Percentiles rank a stretch among this genome's conserved stretches.
phyloP scores from a whole-genome alignment of 2,329 filamentous ascomycete species.

The Endoconidiophora polonica region DNA sequence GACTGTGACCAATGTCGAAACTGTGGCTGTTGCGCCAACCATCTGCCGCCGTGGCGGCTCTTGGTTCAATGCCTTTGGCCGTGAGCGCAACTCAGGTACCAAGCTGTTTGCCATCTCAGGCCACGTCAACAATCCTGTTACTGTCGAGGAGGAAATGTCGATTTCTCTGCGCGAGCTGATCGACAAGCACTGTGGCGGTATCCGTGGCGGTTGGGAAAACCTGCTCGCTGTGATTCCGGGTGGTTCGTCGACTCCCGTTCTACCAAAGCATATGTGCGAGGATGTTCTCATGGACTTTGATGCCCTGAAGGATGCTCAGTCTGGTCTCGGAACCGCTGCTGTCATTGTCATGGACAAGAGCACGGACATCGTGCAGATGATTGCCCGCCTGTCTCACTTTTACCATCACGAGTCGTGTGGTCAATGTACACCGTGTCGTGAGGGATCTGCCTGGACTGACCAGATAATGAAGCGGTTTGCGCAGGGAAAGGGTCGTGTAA shows the following conservation, averaged over 20 bases:
- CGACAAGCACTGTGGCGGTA: slow-evolving; percentile 94
- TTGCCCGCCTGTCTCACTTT: slow-evolving; percentile 84
- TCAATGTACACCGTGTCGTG: slow-evolving; percentile 97
- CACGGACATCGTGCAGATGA: slow-evolving; percentile 86
- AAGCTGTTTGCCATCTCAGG: slow-evolving; percentile 98
- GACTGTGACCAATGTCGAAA: slow-evolving; percentile 97
- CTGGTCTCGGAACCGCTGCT: slow-evolving; percentile 88
- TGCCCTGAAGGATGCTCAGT: slow-evolving; percentile 92
- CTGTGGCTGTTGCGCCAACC: slow-evolving; percentile 83
- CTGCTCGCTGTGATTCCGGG: slow-evolving; percentile 87
- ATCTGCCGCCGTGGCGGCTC: slow-evolving; percentile 81
- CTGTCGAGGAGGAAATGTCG: slow-evolving; percentile 98
- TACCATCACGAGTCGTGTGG: slow-evolving; percentile 98
- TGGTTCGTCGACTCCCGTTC: slow-evolving; percentile 88
- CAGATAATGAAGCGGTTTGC: slow-evolving; percentile 98
- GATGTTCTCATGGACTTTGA: slow-evolving; percentile 99
- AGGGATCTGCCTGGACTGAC: slow-evolving; percentile 97
- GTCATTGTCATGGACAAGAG: slow-evolving; percentile 99
- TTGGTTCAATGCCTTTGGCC: slow-evolving; percentile 91
- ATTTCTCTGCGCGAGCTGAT: slow-evolving; percentile 92
- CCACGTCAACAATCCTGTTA: slow-evolving; percentile 95
- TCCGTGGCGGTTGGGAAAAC: slow-evolving; percentile 95
- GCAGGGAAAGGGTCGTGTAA: slow-evolving; percentile 68
- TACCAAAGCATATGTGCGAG: slow-evolving; percentile 80
- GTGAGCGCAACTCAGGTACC: slow-evolving; percentile 89